A percentile compares a stretch with the other conserved stretches of the same genome.
Evolutionary conservation across 1,284 basidiomycete species (phyloP).

Genomic region (Boletus semigastroideus): DNA sequence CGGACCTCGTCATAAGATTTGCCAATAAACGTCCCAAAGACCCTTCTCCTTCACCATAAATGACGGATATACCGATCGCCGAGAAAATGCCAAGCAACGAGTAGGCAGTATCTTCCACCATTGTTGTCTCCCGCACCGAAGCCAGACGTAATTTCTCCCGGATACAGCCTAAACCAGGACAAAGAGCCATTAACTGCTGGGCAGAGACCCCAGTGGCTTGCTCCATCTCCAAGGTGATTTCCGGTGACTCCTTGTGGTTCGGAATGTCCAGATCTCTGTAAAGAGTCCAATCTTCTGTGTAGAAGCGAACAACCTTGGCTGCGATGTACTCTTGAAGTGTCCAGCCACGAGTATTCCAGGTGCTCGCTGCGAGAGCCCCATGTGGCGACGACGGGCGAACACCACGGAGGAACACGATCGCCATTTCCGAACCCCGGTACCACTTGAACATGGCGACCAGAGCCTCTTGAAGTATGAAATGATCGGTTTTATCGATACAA

Average conservation of each 20-base stretch:
- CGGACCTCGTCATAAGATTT: not conserved
- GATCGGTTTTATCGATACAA: not conserved
- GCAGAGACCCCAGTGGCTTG: not conserved
- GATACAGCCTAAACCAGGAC: not conserved
- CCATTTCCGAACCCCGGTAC: not conserved
- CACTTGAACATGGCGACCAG: not conserved
- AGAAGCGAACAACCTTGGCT: not conserved
- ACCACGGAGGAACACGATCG: not conserved
- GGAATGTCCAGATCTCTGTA: not conserved
- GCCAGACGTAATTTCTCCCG: not conserved
- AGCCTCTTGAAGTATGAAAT: not conserved
- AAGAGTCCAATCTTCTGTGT: not conserved
- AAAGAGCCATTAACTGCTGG: not conserved
- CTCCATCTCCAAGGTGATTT: not conserved
- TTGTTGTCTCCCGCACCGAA: not conserved
- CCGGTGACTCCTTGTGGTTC: not conserved
- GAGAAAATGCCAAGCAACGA: not conserved
- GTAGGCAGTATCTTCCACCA: not conserved
- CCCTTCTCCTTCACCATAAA: not conserved
- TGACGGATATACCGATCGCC: not conserved
- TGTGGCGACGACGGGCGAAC: not conserved
- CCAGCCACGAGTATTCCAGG: not conserved
- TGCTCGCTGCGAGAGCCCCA: not conserved
- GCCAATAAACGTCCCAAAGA: not conserved
- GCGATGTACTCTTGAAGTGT: not conserved